Percentiles rank a stretch among this genome's conserved stretches.
Conservation (phyloP, 139 green algal species). For the Desmodesmus armatus region DNA sequence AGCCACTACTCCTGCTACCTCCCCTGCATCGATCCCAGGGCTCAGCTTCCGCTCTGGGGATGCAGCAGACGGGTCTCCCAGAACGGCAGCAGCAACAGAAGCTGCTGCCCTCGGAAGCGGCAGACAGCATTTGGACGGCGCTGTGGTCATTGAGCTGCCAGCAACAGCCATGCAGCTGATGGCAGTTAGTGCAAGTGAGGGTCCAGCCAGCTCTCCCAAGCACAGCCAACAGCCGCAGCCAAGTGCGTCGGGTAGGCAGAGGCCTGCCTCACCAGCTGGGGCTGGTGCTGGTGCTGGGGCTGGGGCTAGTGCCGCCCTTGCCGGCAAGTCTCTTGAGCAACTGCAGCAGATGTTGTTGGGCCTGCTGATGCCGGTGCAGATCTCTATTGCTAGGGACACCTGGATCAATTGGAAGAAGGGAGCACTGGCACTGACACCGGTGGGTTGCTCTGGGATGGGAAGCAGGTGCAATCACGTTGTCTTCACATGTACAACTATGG, state of each 20-base stretch:
- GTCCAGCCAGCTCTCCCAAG: background rate
- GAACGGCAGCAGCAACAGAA: background rate
- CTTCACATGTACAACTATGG: too few relatives aligned
- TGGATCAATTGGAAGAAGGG: constrained; percentile 26
- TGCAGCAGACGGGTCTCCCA: background rate
- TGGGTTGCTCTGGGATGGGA: constrained; percentile 5
- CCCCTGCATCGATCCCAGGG: background rate
- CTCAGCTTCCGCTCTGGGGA: too few relatives aligned
- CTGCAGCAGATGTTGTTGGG: background rate
- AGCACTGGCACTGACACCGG: constrained; percentile 21
- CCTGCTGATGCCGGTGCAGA: constrained; percentile 19
- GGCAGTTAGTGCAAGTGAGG: too few relatives aligned
- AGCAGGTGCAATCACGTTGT: too few relatives aligned
- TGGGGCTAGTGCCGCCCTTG: background rate
- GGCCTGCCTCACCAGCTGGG: background rate
- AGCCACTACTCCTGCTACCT: background rate
- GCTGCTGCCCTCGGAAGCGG: background rate
- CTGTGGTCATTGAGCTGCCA: too few relatives aligned
- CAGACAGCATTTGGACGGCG: too few relatives aligned
- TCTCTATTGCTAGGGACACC: constrained; percentile 35
- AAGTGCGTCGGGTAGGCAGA: too few relatives aligned
- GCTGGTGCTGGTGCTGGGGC: background rate
- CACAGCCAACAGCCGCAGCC: constrained; percentile 12
- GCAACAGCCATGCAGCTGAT: too few relatives aligned
- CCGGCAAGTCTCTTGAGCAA: background rate